phyloP scores from a whole-genome alignment of 352 stramenopile species.

The Phytophthora melonis region DNA sequence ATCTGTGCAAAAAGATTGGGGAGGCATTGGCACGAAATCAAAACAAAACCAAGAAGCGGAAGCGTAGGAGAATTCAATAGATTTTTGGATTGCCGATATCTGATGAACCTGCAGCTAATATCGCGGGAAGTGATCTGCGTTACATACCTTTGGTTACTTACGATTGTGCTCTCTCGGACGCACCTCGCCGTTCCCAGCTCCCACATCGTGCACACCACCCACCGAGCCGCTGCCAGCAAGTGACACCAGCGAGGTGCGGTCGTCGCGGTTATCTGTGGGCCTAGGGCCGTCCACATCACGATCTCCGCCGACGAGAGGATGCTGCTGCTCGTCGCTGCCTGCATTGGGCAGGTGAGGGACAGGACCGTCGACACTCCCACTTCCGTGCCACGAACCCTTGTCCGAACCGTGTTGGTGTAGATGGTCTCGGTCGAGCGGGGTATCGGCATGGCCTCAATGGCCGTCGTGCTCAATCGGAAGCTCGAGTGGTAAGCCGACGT shows the following conservation, averaged over 20 bases:
- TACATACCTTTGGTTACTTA: too few relatives aligned
- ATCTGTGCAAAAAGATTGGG: not conserved
- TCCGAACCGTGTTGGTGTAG: not conserved
- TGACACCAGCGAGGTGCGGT: too few relatives aligned
- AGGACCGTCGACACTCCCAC: not conserved
- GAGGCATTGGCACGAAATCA: not conserved
- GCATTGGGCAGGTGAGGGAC: not conserved
- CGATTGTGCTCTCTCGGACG: too few relatives aligned
- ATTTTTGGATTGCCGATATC: too few relatives aligned
- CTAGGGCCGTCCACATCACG: not conserved
- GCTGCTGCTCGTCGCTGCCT: not conserved
- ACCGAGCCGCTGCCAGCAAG: too few relatives aligned
- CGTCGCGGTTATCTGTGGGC: too few relatives aligned
- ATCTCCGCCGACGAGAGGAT: too few relatives aligned
- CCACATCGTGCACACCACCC: too few relatives aligned
- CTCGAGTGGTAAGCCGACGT: too few relatives aligned
- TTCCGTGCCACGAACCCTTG: not conserved
- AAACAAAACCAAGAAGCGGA: not conserved
- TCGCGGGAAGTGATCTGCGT: too few relatives aligned
- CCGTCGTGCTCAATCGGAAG: not conserved
- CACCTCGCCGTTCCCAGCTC: too few relatives aligned
- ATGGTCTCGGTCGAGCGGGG: not conserved
- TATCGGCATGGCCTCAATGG: not conserved
- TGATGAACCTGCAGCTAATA: too few relatives aligned
- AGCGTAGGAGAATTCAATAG: not conserved